Base-by-base conservation (phyloP, 2,329 filamentous ascomycete genomes). In the Penicillium vulpinum region DNA sequence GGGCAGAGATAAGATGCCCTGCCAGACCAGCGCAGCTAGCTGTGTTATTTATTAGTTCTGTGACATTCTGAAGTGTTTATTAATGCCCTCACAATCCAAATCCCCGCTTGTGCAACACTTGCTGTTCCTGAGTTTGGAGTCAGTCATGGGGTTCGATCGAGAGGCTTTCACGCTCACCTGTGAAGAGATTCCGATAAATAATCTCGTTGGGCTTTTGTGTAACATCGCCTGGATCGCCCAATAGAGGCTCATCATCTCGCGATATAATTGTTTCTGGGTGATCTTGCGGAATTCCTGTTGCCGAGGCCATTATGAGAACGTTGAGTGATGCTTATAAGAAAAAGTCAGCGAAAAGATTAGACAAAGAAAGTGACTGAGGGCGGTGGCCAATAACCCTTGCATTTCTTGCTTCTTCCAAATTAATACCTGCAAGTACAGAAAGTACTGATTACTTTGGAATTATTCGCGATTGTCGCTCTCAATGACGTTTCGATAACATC, bases 1-100 rank as follows among this genome's bases (percentile, higher is more conserved):
- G 29, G 87, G 73, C 43, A 83, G 81, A 40, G 85, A 83, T 70
- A 96, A 85, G 62, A 97, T 84, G 54, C 84, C 84, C 44, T 85
- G 84, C 91, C 91, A 96, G 63, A 96, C 81, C 55, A 93, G 84
- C 35, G 85, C 84, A 47, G 86, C 79, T 60, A 97, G 84, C 83
- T 85, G 60, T 16, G 1, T 31, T 41, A 33, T 46, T 54, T 35
- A 16, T 56, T 18, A 57, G 33, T 50, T 49, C 24, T 41, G 24
- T 13, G n/a, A 48, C 22, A 21, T n/a, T 24, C 18, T 3, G 3
- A 38, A 10, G 38, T 11, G 11, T 9, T 43, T 3, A 15, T 24
- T 21, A 15, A 29, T 38, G 18, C 1, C 69, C 81, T 68, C 70
- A 85, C 82, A 62, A 96, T 84, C 76, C 91, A 78, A 54, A 88